A percentile compares a stretch with the other conserved stretches of the same genome.
Evolutionary conservation across 2,329 filamentous ascomycete genomes (phyloP).

Genomic region (Tothia fuscella): DNA sequence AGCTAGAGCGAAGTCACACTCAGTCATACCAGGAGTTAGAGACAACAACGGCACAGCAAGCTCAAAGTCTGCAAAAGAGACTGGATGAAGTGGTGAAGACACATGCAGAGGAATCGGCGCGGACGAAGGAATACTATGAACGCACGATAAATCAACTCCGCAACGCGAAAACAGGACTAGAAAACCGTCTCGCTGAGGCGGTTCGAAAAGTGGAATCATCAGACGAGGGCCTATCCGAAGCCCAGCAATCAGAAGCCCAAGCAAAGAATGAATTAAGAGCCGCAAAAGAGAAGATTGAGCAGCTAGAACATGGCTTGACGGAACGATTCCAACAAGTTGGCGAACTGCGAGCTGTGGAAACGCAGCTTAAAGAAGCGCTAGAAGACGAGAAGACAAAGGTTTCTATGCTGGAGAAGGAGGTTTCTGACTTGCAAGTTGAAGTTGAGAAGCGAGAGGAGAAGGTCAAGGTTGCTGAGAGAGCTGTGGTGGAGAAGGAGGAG

Average conservation of each 20-base stretch:
- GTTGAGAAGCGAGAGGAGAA: slow-evolving; percentile 18
- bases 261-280: background rate
- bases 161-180: slow-evolving; percentile 1
- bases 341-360: slow-evolving; percentile 6
- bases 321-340: slow-evolving; percentile 6
- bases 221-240: background rate
- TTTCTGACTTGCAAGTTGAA: slow-evolving; percentile 15
- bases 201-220: slow-evolving; percentile 14
- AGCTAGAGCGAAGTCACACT: slow-evolving; percentile 27
- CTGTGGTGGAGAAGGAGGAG: slow-evolving; percentile 29
- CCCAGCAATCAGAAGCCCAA: slow-evolving; percentile 1
- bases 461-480: slow-evolving; percentile 17
- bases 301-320: slow-evolving; percentile 11
- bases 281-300: slow-evolving; percentile 13
- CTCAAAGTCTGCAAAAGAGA: slow-evolving; percentile 11
- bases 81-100: slow-evolving; percentile 10
- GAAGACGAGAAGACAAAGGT: slow-evolving; percentile 11
- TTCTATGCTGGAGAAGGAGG: slow-evolving; percentile 11
- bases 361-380: slow-evolving; percentile 14
- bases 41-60: slow-evolving; percentile 5
- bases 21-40: slow-evolving; percentile 29
- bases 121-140: slow-evolving; percentile 15
- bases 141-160: slow-evolving; percentile 12
- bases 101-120: slow-evolving; percentile 15
- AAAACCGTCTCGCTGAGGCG: slow-evolving; percentile 8